A percentile compares a stretch with the other conserved stretches of the same genome.
Conservation (phyloP, 768 basidiomycete species). For the Leccinum uliginosum region DNA sequence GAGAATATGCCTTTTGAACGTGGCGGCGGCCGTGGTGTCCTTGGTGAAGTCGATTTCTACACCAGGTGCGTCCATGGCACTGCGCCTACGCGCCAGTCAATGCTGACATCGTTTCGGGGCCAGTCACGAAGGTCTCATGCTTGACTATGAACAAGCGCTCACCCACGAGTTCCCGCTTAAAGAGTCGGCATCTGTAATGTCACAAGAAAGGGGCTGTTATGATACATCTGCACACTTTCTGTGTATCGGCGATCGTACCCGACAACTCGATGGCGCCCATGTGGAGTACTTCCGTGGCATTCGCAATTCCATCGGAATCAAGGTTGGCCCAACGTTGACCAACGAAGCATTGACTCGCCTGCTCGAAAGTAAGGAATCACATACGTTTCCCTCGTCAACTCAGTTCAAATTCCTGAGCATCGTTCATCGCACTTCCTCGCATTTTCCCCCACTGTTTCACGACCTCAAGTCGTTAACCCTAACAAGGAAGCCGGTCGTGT, state of each 20-base stretch:
- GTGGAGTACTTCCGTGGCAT: conserved; percentile 94
- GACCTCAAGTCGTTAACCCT: conserved; percentile 74
- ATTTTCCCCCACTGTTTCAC: neutral
- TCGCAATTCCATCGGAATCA: conserved; percentile 91
- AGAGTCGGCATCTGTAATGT: conserved; percentile 9
- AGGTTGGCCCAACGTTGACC: conserved; percentile 88
- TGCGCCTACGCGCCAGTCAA: neutral
- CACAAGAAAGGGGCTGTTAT: conserved; percentile 52
- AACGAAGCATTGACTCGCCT: conserved; percentile 71
- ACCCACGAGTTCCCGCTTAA: conserved; percentile 63
- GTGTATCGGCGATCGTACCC: conserved; percentile 96
- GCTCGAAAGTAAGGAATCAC: conserved; percentile 58
- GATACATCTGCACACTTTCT: conserved; percentile 93
- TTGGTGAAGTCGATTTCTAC: conserved; percentile 92
- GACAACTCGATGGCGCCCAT: conserved; percentile 89
- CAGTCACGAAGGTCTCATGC: conserved; percentile 90
- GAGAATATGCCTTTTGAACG: conserved; percentile 54
- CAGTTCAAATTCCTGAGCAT: neutral
- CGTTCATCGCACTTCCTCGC: neutral
- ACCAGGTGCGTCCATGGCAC: conserved; percentile 55
- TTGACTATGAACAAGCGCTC: conserved; percentile 88
- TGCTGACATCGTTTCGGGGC: neutral
- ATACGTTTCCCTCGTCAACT: neutral
- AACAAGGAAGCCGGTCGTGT: conserved; percentile 77
- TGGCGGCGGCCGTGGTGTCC: conserved; percentile 63